phyloP scores from a whole-genome alignment of 345 rosid genomes.

The Linum tenue region DNA sequence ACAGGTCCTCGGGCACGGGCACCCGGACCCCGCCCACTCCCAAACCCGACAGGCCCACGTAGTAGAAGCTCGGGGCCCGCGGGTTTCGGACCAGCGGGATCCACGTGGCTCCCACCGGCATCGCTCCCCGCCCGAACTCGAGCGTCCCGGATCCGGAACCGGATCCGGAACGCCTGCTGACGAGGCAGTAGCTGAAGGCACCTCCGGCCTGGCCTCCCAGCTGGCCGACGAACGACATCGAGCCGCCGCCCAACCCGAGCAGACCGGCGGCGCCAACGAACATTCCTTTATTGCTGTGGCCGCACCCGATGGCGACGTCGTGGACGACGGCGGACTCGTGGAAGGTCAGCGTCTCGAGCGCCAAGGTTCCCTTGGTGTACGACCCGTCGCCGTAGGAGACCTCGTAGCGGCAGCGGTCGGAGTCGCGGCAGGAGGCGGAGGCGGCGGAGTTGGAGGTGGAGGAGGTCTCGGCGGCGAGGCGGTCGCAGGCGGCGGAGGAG shows the following conservation, averaged over 20 bases:
- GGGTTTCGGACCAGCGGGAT: conserved; percentile 76
- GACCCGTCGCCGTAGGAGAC: conserved; percentile 95
- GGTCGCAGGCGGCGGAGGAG: conserved; percentile 65
- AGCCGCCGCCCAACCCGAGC: conserved; percentile 82
- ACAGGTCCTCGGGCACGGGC: conserved; percentile 47
- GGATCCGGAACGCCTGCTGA: conserved; percentile 43
- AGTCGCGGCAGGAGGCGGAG: conserved; percentile 56
- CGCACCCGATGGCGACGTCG: conserved; percentile 89
- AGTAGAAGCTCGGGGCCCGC: conserved; percentile 68
- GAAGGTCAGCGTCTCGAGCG: conserved; percentile 81
- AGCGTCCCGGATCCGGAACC: conserved; percentile 54
- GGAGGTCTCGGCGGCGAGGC: conserved; percentile 65
- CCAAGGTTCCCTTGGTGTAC: conserved; percentile 74
- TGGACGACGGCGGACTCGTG: conserved; percentile 35
- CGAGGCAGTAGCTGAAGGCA: conserved; percentile 85
- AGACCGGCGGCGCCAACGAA: conserved; percentile 90
- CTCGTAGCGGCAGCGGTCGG: conserved; percentile 78
- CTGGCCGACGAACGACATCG: conserved; percentile 85
- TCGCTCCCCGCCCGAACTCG: conserved; percentile 62
- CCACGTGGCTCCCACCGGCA: conserved; percentile 93
- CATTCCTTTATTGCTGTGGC: conserved; percentile 86
- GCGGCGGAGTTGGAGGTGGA: conserved; percentile 66
- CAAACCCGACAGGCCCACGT: conserved; percentile 66
- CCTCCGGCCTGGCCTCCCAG: conserved; percentile 77
- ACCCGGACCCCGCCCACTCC: conserved; percentile 66